Base-by-base conservation (phyloP, 2,329 filamentous ascomycete species). In the Xylariaceae sp. region DNA sequence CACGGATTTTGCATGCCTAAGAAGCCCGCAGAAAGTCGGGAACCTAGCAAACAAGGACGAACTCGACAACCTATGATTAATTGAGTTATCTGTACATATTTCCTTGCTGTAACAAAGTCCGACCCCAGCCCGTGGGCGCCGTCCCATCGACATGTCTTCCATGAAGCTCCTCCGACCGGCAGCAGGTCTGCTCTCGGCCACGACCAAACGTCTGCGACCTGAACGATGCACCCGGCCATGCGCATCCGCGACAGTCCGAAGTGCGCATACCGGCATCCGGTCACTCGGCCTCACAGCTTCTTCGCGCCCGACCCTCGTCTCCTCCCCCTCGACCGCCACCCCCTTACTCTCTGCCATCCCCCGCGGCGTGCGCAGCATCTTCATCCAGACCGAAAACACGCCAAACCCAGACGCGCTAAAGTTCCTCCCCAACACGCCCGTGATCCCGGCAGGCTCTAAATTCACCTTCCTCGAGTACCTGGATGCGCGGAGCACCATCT, bases 371-470 rank as follows among this genome's bases (percentile, higher is more conserved):
- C 87, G 93, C 65, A 92, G 86, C 23, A 96, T 99, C 75, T 99
- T 97, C 79, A 99, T 99, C 71, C 94, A 99, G 77, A 97, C 93
- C 4, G 93, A 97, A 72, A 84, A 83, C 66, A 99, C 94, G 1
- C 94, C 94, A 30, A 99, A 99, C 76, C 81, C 86, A n/a, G 92
- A 97, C 78, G 92, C 92, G 39, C 82, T 97, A 70, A 99, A 99
- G 78, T 99, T 99, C 77, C 83, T 95, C 45, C 94, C 94, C 1
- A 96, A 97, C 76, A 87, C 91, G 74, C 84, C 84, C 45, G 86
- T 99, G 55, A 83, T 99, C 1, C 93, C 94, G 18, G 81, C 88
- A 65, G 80, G 79, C 55, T 79, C 96, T 64, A 77, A 83, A 5
- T 85, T 88, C 2, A 83, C 90, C 6, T 97, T 92, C 74, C 82